Evolutionary conservation across 1,139 yeast genomes (phyloP).

Genomic region (Martiniozyma asiatica): DNA sequence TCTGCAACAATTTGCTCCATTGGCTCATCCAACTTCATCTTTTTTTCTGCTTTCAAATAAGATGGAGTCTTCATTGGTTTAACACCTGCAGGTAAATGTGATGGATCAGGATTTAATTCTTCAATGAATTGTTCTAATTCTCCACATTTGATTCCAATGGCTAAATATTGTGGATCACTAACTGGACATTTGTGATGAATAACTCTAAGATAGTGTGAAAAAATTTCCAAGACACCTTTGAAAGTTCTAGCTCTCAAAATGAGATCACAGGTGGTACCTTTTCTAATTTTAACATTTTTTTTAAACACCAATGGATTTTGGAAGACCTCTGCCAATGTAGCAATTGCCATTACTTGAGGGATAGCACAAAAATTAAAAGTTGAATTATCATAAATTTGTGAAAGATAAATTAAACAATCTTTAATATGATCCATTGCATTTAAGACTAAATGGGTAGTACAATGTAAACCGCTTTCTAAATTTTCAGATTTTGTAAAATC

Average conservation of each 20-base stretch:
- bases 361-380: conserved; percentile 88
- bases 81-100: conserved; percentile 32
- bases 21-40: conserved; percentile 13
- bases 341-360: conserved; percentile 98
- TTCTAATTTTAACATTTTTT: conserved; percentile 73
- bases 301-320: conserved; percentile 68
- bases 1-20: conserved; percentile 9
- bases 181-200: conserved; percentile 75
- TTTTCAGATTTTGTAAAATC: conserved; percentile 42
- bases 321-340: conserved; percentile 78
- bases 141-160: conserved; percentile 76
- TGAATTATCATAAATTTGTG: conserved; percentile 70
- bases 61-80: conserved; percentile 28
- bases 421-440: conserved; percentile 70
- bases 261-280: conserved; percentile 77
- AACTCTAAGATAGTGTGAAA: conserved; percentile 57
- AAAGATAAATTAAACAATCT: conserved; percentile 66
- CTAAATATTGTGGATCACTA: conserved; percentile 76
- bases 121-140: conserved; percentile 81
- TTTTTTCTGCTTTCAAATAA: conserved; percentile 25
- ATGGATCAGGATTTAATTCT: conserved; percentile 45
- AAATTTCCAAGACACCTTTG: conserved; percentile 64
- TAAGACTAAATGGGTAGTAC: conserved; percentile 73
- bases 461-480: conserved; percentile 47
- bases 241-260: conserved; percentile 66